phyloP scores from a whole-genome alignment of 192 early-diverging fungal genomes.

The Thoreauomyces humboldtii region DNA sequence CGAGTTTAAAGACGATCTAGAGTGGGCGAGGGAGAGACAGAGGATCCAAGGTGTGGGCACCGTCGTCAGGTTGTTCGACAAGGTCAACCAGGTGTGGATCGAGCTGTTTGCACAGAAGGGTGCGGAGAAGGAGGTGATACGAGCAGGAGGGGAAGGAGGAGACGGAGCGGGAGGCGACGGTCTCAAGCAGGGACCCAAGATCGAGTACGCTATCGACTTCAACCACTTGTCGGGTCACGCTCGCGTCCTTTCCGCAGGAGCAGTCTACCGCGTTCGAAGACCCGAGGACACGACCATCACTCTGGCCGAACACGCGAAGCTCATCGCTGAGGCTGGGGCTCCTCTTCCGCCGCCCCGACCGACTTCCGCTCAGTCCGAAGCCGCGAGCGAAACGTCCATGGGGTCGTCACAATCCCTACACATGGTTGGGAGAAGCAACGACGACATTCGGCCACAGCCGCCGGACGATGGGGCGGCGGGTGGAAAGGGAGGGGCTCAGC shows the following conservation, averaged over 20 bases:
- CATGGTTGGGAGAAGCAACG: slow-evolving; percentile 5
- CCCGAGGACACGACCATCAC: slow-evolving; percentile 21
- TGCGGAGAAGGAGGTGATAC: background rate
- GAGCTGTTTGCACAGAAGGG: slow-evolving; percentile 37
- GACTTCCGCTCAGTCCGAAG: background rate
- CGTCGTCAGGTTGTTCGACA: slow-evolving; percentile 35
- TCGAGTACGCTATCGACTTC: slow-evolving; percentile 31
- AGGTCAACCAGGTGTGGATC: slow-evolving; percentile 36
- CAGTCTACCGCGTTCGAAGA: slow-evolving; percentile 20
- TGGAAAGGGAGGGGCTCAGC: background rate
- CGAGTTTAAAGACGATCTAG: slow-evolving; percentile 37
- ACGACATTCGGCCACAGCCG: slow-evolving; percentile 13
- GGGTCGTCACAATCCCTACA: slow-evolving; percentile 3
- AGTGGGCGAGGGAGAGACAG: slow-evolving; percentile 30
- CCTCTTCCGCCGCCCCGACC: background rate
- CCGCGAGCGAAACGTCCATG: background rate
- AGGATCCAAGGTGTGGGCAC: slow-evolving; percentile 36
- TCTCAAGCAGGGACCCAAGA: background rate
- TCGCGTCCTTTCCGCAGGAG: slow-evolving; percentile 34
- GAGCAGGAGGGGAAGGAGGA: background rate
- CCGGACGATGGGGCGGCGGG: background rate
- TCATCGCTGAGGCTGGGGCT: slow-evolving; percentile 7
- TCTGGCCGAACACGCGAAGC: background rate
- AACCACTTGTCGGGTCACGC: slow-evolving; percentile 39
- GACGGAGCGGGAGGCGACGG: slow-evolving; percentile 1